Conservation (phyloP, 2,329 filamentous ascomycete species). For the Monosporascus sp. region DNA sequence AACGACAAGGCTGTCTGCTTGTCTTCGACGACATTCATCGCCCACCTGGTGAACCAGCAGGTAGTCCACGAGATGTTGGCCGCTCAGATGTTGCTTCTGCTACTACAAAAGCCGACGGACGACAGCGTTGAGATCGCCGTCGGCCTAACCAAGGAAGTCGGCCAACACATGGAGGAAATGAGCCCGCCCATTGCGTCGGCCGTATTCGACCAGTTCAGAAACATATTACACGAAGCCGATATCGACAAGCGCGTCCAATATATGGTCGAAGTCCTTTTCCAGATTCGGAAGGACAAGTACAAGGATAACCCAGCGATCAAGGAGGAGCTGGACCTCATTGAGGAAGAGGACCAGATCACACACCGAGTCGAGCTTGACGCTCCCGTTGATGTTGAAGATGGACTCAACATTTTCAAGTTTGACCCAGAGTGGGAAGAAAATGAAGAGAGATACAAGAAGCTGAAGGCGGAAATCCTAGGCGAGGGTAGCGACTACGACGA, state of each 20-base stretch:
- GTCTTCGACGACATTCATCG: conserved; percentile 88
- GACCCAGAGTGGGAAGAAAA: conserved; percentile 86
- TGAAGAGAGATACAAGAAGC: conserved; percentile 80
- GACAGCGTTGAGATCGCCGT: conserved; percentile 98
- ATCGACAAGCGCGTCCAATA: conserved; percentile 99
- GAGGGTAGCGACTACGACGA: conserved; percentile 84
- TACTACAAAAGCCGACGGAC: conserved; percentile 92
- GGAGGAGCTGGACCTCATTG: conserved; percentile 90
- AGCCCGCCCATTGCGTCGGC: conserved; percentile 79
- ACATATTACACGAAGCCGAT: conserved; percentile 90
- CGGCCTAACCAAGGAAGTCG: conserved; percentile 85
- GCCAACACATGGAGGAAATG: conserved; percentile 94
- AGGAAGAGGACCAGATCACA: conserved; percentile 97
- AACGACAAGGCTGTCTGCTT: conserved; percentile 97
- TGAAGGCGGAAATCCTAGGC: conserved; percentile 90
- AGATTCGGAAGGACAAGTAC: conserved; percentile 92
- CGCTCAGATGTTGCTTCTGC: conserved; percentile 84
- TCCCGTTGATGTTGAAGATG: conserved; percentile 77
- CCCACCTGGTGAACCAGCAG: conserved; percentile 93
- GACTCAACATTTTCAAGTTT: conserved; percentile 91
- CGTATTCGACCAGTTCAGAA: conserved; percentile 93
- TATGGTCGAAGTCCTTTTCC: conserved; percentile 97
- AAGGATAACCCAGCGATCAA: conserved; percentile 88
- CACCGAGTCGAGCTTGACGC: conserved; percentile 80
- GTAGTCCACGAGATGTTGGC: conserved; percentile 91